Base-by-base conservation (phyloP, 2,329 filamentous ascomycete genomes). In the Blastomyces gilchristii region DNA sequence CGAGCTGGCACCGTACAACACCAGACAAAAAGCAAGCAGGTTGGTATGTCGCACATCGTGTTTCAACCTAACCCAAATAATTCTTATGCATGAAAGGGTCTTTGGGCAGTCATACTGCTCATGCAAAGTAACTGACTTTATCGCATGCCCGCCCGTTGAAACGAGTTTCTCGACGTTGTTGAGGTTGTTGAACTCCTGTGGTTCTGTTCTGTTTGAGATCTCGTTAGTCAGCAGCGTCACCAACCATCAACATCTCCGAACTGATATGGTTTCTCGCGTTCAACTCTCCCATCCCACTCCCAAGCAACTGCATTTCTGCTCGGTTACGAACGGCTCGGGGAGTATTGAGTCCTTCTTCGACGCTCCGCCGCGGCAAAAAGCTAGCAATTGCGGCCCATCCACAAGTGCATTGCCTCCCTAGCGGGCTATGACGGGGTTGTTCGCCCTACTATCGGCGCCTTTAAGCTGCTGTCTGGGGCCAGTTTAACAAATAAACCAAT, bases 1-100 rank as follows among this genome's bases (percentile, higher is more conserved):
- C 41, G 54, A 57, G 54, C 54, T 57, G 54, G 54, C 54, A 57
- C 54, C 54, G 34, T 57, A 57, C 34, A 41, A 14, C 18, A 12
- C 3, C 37, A 12, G 53, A 56, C 31, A 39, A 41, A 41, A 41
- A 25, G 53, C 6, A 34, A 3, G 53, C 2, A 31, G 18, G 28
- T 39, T 56, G 2, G 16, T 37, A 4, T 9, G n/a, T 57, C 43
- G 37, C 54, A 57, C 34, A 22, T 39, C 18, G 31, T 57, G 34
- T 25, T n/a, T 43, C 41, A 57, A 57, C 11, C 34, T 57, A 34
- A 11, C 8, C 54, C n/a, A 41, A 41, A 25, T 16, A 16, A 41
- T 37, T 43, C 7, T n/a, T 22, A 39, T 43, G 37, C 54, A 57
- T 41, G n/a, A 12, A 39, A n/a, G 31, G n/a, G 18, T 37, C 2